Conservation (phyloP, 345 rosid genomes). For the Arabidopsis suecica region DNA sequence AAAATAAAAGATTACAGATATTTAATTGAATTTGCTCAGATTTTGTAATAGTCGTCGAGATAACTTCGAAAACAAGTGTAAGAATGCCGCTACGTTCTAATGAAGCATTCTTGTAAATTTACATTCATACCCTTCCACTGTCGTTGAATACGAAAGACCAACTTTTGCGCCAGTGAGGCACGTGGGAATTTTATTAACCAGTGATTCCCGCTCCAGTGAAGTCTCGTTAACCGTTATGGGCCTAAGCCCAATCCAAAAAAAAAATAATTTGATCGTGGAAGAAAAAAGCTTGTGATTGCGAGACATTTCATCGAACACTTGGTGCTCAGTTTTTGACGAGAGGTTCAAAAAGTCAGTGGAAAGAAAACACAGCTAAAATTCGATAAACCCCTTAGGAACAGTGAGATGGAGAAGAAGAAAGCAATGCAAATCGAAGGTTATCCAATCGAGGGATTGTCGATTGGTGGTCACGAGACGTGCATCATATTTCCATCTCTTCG, state of each 20-base stretch:
- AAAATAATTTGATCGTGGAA: not conserved
- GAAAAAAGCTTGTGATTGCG: not conserved
- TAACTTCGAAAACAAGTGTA: conserved; percentile 34
- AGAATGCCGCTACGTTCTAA: conserved; percentile 34
- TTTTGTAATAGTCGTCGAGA: conserved; percentile 13
- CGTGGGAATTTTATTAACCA: not conserved
- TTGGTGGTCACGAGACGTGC: conserved; percentile 96
- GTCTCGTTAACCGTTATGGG: conserved; percentile 17
- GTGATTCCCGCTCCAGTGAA: not conserved
- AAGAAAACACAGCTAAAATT: not conserved
- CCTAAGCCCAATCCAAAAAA: conserved; percentile 32
- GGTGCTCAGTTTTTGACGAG: conserved; percentile 11
- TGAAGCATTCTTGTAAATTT: conserved; percentile 33
- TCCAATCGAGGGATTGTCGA: conserved; percentile 84
- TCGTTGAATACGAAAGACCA: not conserved
- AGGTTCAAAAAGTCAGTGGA: conserved; percentile 27
- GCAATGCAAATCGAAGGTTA: conserved; percentile 64
- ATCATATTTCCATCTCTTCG: conserved; percentile 79
- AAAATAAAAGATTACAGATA: not conserved
- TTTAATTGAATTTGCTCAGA: not conserved
- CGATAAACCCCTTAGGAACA: not conserved
- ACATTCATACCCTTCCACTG: conserved; percentile 30
- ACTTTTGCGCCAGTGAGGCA: not conserved
- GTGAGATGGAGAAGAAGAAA: conserved; percentile 40
- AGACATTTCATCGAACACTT: conserved; percentile 39